These are phyloP conservation scores for Termitomyces sp. DNA, from an alignment of 768 basidiomycete genomes.

Conservation along the genomic window DNA sequence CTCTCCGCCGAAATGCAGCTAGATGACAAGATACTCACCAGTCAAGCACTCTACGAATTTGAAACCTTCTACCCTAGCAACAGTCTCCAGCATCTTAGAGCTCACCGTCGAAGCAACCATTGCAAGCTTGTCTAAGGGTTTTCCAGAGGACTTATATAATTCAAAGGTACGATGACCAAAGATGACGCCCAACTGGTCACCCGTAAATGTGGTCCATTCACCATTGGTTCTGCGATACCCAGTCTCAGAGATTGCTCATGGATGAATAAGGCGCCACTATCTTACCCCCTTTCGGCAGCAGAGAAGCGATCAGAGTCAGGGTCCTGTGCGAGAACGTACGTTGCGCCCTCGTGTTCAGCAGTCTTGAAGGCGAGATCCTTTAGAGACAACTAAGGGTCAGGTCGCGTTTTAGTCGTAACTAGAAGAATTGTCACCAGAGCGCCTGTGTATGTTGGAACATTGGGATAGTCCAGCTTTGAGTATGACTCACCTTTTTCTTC, in stretches of 20 bases:
- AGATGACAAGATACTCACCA: constrained; percentile 32
- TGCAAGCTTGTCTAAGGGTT: constrained; percentile 53
- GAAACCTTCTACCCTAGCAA: constrained; percentile 75
- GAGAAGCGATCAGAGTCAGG: constrained; percentile 84
- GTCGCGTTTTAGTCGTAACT: neutral
- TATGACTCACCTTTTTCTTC: constrained; percentile 68
- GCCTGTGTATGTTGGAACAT: constrained; percentile 22
- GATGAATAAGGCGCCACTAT: neutral
- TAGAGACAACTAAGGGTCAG: neutral
- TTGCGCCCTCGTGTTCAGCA: constrained; percentile 45
- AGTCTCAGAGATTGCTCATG: neutral
- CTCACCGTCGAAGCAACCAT: constrained; percentile 91
- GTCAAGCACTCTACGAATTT: constrained; percentile 83
- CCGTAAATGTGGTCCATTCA: constrained; percentile 69
- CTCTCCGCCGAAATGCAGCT: neutral
- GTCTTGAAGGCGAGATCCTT: constrained; percentile 69
- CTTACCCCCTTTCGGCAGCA: constrained; percentile 65
- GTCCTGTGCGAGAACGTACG: constrained; percentile 81
- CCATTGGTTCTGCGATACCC: constrained; percentile 35
- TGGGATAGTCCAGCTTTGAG: neutral
- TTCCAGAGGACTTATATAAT: constrained; percentile 34
- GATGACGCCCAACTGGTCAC: constrained; percentile 70
- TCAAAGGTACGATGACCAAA: constrained; percentile 41
- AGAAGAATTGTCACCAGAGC: constrained; percentile 33
- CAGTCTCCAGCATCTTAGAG: constrained; percentile 81